Conservation (phyloP, 805 yeast genomes). For the Teunomyces kruisii region DNA sequence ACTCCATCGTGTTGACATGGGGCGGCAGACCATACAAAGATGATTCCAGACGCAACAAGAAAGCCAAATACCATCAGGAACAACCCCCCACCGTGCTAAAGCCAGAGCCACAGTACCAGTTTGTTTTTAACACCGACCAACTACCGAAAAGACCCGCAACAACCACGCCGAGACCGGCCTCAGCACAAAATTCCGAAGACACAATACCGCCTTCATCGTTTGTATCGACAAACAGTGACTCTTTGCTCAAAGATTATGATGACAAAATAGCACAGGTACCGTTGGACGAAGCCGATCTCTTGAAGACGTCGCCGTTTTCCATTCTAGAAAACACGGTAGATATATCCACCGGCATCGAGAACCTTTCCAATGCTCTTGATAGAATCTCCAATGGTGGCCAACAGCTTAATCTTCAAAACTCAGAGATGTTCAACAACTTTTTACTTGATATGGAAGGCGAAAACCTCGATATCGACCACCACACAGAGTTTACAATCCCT, state of each 20-base stretch:
- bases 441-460: slow-evolving; percentile 6
- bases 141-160: background rate
- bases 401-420: slow-evolving; percentile 24
- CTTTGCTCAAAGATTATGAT: background rate
- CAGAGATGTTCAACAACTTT: slow-evolving; percentile 27
- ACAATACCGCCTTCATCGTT: background rate
- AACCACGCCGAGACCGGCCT: background rate
- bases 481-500: background rate
- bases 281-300: background rate
- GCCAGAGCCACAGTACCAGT: background rate
- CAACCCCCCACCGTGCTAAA: background rate
- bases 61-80: slow-evolving; percentile 8
- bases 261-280: background rate
- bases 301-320: background rate
- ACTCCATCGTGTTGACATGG: slow-evolving; percentile 64
- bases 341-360: slow-evolving; percentile 26
- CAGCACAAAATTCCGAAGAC: background rate
- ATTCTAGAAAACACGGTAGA: slow-evolving; percentile 12
- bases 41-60: slow-evolving; percentile 32
- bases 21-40: slow-evolving; percentile 68
- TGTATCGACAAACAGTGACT: background rate
- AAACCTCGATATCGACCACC: background rate
- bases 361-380: slow-evolving; percentile 24
- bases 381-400: slow-evolving; percentile 25
- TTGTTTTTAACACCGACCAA: background rate